phyloP scores from a whole-genome alignment of 169 alveolate genomes.

The Eimeria acervulina region DNA sequence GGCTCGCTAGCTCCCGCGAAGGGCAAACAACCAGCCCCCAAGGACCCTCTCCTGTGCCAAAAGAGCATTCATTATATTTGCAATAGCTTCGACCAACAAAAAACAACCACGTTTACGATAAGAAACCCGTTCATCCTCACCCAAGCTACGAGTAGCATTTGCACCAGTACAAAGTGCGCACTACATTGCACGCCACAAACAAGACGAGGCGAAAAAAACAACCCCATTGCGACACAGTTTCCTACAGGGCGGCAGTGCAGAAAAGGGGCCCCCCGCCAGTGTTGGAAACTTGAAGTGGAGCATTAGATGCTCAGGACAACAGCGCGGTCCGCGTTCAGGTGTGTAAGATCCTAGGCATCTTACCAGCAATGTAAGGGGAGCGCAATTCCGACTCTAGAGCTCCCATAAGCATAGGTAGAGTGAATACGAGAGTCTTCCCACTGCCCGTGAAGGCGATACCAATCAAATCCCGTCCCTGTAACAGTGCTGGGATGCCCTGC shows the following conservation, averaged over 20 bases:
- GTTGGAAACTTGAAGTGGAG: background rate
- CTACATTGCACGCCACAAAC: background rate
- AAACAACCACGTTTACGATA: background rate
- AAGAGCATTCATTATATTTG: constrained; percentile 19
- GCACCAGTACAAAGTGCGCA: background rate
- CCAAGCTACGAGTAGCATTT: background rate
- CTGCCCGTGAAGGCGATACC: constrained; percentile 97
- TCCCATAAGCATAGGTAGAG: constrained; percentile 95
- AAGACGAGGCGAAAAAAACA: background rate
- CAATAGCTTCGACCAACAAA: background rate
- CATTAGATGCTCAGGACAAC: background rate
- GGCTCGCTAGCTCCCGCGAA: constrained; percentile 96
- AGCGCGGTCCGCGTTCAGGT: background rate
- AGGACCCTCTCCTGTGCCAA: constrained; percentile 95
- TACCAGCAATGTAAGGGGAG: constrained; percentile 81
- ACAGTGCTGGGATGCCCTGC: constrained; percentile 94
- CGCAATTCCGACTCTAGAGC: constrained; percentile 93
- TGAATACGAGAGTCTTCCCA: constrained; percentile 96
- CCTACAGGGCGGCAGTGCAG: background rate
- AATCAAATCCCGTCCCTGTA: constrained; percentile 94
- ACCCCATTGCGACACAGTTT: background rate
- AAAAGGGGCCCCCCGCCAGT: background rate
- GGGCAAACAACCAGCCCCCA: constrained; percentile 96
- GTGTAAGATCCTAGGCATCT: background rate
- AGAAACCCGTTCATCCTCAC: background rate